Conservation (phyloP, 1,284 basidiomycete species). For the Afroboletus lepidellus region DNA sequence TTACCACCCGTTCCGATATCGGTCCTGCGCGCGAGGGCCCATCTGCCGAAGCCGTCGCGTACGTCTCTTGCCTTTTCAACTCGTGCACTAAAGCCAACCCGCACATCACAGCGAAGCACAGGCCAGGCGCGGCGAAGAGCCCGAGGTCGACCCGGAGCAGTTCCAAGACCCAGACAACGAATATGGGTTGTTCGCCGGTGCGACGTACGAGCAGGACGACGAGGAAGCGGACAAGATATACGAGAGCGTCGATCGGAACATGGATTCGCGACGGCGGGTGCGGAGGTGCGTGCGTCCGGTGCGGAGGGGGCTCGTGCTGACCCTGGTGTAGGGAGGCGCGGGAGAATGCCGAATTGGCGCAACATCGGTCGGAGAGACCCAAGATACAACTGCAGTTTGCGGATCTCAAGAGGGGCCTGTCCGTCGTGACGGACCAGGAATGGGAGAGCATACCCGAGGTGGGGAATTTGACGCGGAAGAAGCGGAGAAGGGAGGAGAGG, state of each 20-base stretch:
- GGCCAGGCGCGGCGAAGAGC: conserved; percentile 81
- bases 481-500: conserved; percentile 83
- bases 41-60: conserved; percentile 86
- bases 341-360: conserved; percentile 70
- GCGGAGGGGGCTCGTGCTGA: conserved; percentile 36
- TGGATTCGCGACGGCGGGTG: conserved; percentile 83
- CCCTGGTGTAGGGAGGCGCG: conserved; percentile 70
- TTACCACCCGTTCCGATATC: conserved; percentile 98
- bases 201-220: conserved; percentile 95
- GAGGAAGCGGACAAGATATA: conserved; percentile 97
- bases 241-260: conserved; percentile 84
- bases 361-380: conserved; percentile 76
- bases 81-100: background rate
- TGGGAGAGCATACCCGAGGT: conserved; percentile 97
- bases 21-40: conserved; percentile 96
- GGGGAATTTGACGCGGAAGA: conserved; percentile 91
- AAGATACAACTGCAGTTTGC: conserved; percentile 94
- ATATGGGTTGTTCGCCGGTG: conserved; percentile 92
- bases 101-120: conserved; percentile 56
- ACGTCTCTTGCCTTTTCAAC: conserved; percentile 28
- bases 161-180: conserved; percentile 98
- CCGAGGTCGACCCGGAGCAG: conserved; percentile 83
- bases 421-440: conserved; percentile 84
- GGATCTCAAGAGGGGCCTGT: conserved; percentile 89
- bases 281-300: conserved; percentile 66